Conservation (phyloP, 257 asterid species). For the Thymus mandschuricus region DNA sequence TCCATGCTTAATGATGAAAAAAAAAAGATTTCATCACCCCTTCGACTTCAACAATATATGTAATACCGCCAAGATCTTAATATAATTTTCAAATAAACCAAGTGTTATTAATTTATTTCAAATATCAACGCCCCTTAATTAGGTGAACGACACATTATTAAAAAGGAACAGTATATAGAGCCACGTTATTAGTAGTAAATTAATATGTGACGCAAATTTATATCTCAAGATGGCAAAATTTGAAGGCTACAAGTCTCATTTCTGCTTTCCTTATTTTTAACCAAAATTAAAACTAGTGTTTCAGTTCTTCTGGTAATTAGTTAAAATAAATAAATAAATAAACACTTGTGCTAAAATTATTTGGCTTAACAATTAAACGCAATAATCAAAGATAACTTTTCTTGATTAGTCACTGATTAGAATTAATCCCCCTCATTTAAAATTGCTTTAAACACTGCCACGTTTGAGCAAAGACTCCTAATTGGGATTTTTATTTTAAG, state of each 20-base stretch:
- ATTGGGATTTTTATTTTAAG: constrained; percentile 22
- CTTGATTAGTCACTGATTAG: constrained; percentile 27
- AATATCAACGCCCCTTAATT: background rate
- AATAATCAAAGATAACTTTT: constrained; percentile 9
- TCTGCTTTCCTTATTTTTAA: background rate
- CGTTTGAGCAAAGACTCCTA: constrained; percentile 21
- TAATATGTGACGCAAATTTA: background rate
- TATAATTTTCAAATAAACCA: too few relatives aligned
- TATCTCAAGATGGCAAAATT: constrained; percentile 29
- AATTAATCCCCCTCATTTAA: background rate
- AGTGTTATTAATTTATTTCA: too few relatives aligned
- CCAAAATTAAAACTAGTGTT: constrained; percentile 16
- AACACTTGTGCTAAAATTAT: constrained; percentile 35
- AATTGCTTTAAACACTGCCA: constrained; percentile 28
- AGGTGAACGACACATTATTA: constrained; percentile 28
- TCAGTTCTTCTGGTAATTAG: constrained; percentile 19
- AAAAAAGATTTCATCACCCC: too few relatives aligned
- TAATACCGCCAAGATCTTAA: too few relatives aligned
- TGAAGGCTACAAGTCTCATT: constrained; percentile 9
- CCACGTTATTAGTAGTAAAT: constrained; percentile 12
- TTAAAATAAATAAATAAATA: too few relatives aligned
- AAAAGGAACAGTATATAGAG: background rate
- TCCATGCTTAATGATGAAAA: too few relatives aligned
- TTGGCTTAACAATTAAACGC: constrained; percentile 17
- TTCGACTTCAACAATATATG: too few relatives aligned